Percentiles rank a stretch among this genome's conserved stretches.
phyloP scores from a whole-genome alignment of 2,329 filamentous ascomycete species.

The Raffaelea arxii region DNA sequence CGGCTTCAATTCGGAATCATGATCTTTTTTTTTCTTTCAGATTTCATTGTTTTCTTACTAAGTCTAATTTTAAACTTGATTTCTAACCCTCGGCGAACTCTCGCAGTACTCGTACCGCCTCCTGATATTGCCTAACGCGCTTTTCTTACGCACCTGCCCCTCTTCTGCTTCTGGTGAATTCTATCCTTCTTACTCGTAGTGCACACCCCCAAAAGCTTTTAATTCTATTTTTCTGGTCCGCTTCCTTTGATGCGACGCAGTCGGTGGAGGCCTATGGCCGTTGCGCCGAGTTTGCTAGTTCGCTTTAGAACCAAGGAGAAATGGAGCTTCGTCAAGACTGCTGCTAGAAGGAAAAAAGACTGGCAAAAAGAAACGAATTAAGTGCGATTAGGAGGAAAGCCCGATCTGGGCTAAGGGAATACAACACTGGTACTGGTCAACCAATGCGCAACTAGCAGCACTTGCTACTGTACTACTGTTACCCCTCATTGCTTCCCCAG shows the following conservation, averaged over 20 bases:
- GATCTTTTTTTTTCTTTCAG: no score
- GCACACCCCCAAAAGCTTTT: not conserved
- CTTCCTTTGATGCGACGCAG: not conserved
- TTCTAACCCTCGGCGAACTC: no score
- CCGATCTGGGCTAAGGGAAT: not conserved
- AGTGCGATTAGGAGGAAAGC: not conserved
- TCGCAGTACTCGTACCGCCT: no score
- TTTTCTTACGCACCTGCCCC: not conserved
- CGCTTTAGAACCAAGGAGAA: no score
- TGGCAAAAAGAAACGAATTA: not conserved
- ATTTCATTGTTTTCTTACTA: no score
- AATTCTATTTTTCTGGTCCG: not conserved
- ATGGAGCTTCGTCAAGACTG: no score
- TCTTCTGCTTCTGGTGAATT: not conserved
- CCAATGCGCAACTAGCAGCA: not conserved
- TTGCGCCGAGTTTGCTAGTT: not conserved
- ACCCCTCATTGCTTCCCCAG: not conserved
- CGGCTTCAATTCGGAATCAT: no score
- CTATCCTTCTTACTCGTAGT: not conserved
- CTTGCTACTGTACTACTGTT: no score
- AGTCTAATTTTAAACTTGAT: no score
- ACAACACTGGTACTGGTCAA: not conserved
- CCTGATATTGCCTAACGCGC: no score
- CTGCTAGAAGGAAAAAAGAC: not conserved
- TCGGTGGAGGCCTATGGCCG: not conserved